These are phyloP conservation scores for Aspergillus pseudotamarii DNA, from an alignment of 2,329 filamentous ascomycete species.

Conservation along the genomic window DNA sequence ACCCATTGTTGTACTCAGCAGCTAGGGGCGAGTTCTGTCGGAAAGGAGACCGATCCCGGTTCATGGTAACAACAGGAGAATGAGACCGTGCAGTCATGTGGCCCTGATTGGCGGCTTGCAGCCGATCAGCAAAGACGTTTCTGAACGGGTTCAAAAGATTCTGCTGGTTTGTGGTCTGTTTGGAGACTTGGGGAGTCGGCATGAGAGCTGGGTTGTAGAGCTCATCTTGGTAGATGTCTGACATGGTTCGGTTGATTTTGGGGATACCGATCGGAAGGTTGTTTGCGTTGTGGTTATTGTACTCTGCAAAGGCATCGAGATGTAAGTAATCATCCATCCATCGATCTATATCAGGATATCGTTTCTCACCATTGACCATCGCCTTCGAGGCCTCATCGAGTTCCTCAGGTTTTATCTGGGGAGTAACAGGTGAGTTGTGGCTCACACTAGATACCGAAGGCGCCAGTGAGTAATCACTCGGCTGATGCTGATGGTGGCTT, in stretches of 20 bases:
- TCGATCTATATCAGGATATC: conserved; percentile 36
- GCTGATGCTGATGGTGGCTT: conserved; percentile 43
- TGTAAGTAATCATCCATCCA: conserved; percentile 72
- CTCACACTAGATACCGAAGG: conserved; percentile 63
- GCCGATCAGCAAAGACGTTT: conserved; percentile 70
- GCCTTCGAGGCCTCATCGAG: conserved; percentile 53
- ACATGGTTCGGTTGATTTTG: conserved; percentile 83
- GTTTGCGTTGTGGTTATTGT: conserved; percentile 44
- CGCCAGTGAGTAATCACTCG: conserved; percentile 54
- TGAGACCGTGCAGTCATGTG: conserved; percentile 66
- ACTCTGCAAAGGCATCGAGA: conserved; percentile 58
- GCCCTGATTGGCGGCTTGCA: conserved; percentile 78
- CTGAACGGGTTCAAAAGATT: conserved; percentile 54
- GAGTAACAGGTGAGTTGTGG: conserved; percentile 63
- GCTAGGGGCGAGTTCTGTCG: conserved; percentile 69
- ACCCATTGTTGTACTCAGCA: conserved; percentile 42
- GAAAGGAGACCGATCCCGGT: conserved; percentile 79
- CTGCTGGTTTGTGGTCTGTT: conserved; percentile 35
- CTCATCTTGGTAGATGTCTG: conserved; percentile 81
- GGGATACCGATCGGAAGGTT: conserved; percentile 56
- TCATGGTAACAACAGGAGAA: conserved; percentile 55
- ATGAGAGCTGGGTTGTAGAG: conserved; percentile 66
- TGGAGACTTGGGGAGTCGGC: conserved; percentile 40
- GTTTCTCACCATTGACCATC: conserved; percentile 59
- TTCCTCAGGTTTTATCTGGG: conserved; percentile 59